Base-by-base conservation (phyloP, 1,284 basidiomycete species). In the Microstroma glucosiphilum region DNA sequence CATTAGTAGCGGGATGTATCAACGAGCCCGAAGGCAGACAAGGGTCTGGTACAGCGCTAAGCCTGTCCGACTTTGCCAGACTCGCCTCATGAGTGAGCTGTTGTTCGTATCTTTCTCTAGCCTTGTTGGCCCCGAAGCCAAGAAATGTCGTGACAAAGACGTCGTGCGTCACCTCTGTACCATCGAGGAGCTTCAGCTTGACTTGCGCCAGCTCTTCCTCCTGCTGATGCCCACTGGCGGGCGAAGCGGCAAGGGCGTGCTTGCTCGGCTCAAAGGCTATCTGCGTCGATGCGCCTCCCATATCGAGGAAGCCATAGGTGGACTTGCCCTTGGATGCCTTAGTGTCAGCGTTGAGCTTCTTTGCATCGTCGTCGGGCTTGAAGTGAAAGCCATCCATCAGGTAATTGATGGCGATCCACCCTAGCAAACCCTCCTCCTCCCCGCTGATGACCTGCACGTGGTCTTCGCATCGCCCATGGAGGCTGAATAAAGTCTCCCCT, bases 71-170 rank as follows among this genome's bases (percentile, higher is more conserved):
- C 40, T n/a, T n/a, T 11, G 6, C 26, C 40, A 21, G 15, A 37
- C 79, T 57, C 73, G 78, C 85, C 23, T 85, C 82, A 59, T 82
- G 80, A 62, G 91, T 83, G 11, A 85, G 82, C 63, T 85, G 80
- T 8, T 88, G 86, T 53, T 92, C 61, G 79, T 98, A 98, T 60
- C 93, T 87, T 75, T 96, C 90, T 67, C 94, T 82, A 12, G 92
- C 94, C 80, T 92, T 88, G 75, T 98, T 98, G 42, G 96, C 97
- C 23, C 96, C 96, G 77, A 94, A 99, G 6, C 94, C 96, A 30
- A 99, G 83, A 92, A 96, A 98, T 0, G 93, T 97, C 57, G 94
- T 96, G 58, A 96, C 93, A 70, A 98, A 99, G 17, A 99, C 91
- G 63, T 88, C 86, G 82, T 96, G 93, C 64, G 85, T 85, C 57